Evolutionary conservation across 2,329 filamentous ascomycete genomes (phyloP).

Genomic region (Zymoseptoria brevis): DNA sequence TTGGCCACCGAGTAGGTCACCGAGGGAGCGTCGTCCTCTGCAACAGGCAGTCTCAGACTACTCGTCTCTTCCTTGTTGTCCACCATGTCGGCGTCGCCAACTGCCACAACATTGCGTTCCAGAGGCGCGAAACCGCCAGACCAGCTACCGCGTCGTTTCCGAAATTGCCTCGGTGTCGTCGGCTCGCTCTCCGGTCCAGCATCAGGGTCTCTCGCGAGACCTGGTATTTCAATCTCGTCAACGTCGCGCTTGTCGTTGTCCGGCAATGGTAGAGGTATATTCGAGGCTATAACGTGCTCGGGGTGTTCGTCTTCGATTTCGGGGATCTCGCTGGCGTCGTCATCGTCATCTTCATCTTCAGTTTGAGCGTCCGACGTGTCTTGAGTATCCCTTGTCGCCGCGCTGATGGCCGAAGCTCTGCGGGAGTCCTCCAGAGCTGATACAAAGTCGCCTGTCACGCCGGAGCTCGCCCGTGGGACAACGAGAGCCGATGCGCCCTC

Average conservation of each 20-base stretch:
- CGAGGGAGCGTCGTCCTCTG: neutral
- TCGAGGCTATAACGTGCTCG: conserved; percentile 42
- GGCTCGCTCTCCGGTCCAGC: conserved; percentile 27
- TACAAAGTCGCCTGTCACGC: conserved; percentile 13
- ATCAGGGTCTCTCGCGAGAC: conserved; percentile 59
- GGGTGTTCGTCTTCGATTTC: conserved; percentile 36
- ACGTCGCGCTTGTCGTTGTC: conserved; percentile 57
- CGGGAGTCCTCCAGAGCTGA: conserved; percentile 17
- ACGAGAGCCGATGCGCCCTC: conserved; percentile 10
- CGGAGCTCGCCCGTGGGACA: conserved; percentile 16
- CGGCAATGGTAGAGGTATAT: conserved; percentile 65
- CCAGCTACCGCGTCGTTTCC: neutral
- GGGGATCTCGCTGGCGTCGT: conserved; percentile 21
- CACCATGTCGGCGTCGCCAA: conserved; percentile 12
- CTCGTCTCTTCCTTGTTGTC: conserved; percentile 4
- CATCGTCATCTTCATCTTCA: conserved; percentile 5
- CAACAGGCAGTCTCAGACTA: conserved; percentile 13
- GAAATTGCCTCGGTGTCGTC: neutral
- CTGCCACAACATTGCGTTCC: neutral
- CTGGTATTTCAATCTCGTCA: conserved; percentile 72
- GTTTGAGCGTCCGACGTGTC: neutral
- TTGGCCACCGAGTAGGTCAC: neutral
- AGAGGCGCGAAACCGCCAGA: neutral
- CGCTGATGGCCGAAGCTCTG: conserved; percentile 11
- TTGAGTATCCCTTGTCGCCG: conserved; percentile 5